Evolutionary conservation across 2,329 filamentous ascomycete species (phyloP), one percentile per base, ranked within the genome.

Genomic region (Geosmithia putterillii): DNA sequence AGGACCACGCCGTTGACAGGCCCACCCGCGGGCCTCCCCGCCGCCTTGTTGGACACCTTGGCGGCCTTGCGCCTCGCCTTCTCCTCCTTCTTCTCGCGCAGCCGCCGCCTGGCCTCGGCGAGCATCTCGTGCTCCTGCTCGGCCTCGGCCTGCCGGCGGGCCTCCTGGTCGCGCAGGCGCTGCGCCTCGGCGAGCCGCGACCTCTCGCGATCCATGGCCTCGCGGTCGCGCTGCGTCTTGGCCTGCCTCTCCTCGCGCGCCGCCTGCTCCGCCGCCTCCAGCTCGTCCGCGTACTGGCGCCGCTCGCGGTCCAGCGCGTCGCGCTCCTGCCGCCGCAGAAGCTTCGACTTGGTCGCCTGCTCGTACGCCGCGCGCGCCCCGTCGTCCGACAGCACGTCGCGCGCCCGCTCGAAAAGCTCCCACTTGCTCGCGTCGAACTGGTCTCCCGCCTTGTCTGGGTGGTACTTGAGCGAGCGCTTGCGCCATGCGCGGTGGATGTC

Each of bases 361-460:
- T 95, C 86, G 67, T 95, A 95, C 43, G 81, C 76, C 41, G 76
- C 73, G 46, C 86, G 84, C 34, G 86, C 74, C 14, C 73, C 74
- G 0, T 77, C 64, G 49, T 88, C 81, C 22, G 78, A 75, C 3
- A 96, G 76, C 2, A 95, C 76, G 62, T 94, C 87, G 57, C 86
- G 79, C n/a, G 87, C 89, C 48, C 84, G 83, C 56, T 88, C 84
- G 45, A 94, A 79, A 1, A 84, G 71, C 61, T 95, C 85, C 69
- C 94, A 96, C 55, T 84, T 85, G 44, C 81, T 80, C 39, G 86
- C 73, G 51, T 92, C 86, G 53, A 83, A 86, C 34, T 73, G 67
- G 42, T 76, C 78, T 49, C 81, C 76, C 44, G 89, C 81, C 65
- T 95, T 95, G 71, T 96, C 90, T 1, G 90, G 90, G 61, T 96